phyloP scores from a whole-genome alignment of 2,329 filamentous ascomycete genomes.

The Pseudogymnoascus sp. region DNA sequence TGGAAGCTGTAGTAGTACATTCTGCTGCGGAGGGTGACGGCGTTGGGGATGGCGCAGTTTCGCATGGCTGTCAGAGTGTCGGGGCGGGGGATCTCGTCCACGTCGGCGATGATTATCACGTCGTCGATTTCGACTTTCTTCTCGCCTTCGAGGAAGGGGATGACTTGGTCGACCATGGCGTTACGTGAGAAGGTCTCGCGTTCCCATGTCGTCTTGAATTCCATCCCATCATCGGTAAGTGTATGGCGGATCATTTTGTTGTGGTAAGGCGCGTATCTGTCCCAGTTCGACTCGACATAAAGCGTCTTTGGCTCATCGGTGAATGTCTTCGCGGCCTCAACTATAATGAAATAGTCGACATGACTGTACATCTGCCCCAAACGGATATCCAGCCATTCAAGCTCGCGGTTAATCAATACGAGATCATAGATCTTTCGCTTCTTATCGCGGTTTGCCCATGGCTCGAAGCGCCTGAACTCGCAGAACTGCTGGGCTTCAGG shows the following conservation, averaged over 20 bases:
- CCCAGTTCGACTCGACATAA: slow-evolving; percentile 42
- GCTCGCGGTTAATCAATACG: slow-evolving; percentile 52
- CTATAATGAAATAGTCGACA: slow-evolving; percentile 57
- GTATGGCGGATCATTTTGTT: slow-evolving; percentile 53
- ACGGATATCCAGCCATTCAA: slow-evolving; percentile 58
- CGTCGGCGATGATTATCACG: slow-evolving; percentile 36
- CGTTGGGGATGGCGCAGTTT: slow-evolving; percentile 29
- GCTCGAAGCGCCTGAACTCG: slow-evolving; percentile 31
- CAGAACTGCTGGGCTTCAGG: slow-evolving; percentile 23
- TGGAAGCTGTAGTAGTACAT: slow-evolving; percentile 35
- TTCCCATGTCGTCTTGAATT: slow-evolving; percentile 36
- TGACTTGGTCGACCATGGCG: slow-evolving; percentile 46
- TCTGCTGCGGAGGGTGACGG: slow-evolving; percentile 28
- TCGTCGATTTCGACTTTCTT: slow-evolving; percentile 29
- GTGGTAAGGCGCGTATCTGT: slow-evolving; percentile 42
- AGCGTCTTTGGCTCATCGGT: slow-evolving; percentile 48
- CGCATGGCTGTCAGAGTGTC: slow-evolving; percentile 27
- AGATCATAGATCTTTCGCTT: slow-evolving; percentile 51
- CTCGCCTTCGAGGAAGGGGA: slow-evolving; percentile 30
- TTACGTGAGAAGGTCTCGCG: slow-evolving; percentile 47
- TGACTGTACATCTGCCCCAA: slow-evolving; percentile 47
- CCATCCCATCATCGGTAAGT: slow-evolving; percentile 36
- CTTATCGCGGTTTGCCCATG: slow-evolving; percentile 13
- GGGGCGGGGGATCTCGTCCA: slow-evolving; percentile 37
- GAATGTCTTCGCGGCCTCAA: slow-evolving; percentile 51